phyloP scores from a whole-genome alignment of 1,284 basidiomycete species.

The Fistulinella cinereoalba region DNA sequence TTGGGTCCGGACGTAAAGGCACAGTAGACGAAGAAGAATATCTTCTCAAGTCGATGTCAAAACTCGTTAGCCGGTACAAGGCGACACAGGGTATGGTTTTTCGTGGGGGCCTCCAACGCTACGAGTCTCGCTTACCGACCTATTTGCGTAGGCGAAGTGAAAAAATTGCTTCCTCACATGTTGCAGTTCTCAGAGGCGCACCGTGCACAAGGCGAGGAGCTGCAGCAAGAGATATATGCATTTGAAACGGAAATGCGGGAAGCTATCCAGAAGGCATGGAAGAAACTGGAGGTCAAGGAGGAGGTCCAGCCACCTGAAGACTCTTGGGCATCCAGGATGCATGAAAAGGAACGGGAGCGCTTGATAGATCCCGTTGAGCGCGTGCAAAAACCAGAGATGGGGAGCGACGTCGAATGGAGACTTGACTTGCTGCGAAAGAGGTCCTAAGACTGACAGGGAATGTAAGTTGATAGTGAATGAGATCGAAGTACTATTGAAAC shows the following conservation, averaged over 20 bases:
- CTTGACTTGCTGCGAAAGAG: conserved; percentile 42
- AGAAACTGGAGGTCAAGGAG: conserved; percentile 34
- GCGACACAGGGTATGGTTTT: conserved; percentile 49
- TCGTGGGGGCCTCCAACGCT: neutral
- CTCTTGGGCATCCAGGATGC: conserved; percentile 61
- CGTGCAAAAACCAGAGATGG: conserved; percentile 56
- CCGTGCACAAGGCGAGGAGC: conserved; percentile 48
- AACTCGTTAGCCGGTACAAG: conserved; percentile 63
- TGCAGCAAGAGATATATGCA: conserved; percentile 52
- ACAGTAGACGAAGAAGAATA: conserved; percentile 98
- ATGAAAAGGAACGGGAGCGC: conserved; percentile 51
- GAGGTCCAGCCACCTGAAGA: conserved; percentile 34
- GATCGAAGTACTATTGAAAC: no score
- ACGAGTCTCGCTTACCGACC: neutral
- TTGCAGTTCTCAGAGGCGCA: conserved; percentile 62
- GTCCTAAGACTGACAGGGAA: neutral
- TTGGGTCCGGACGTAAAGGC: conserved; percentile 88
- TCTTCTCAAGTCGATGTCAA: conserved; percentile 78
- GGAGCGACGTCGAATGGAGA: conserved; percentile 46
- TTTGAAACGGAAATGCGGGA: conserved; percentile 52
- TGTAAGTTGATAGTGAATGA: no score
- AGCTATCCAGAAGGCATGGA: conserved; percentile 64
- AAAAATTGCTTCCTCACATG: conserved; percentile 64
- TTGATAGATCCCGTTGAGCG: conserved; percentile 54
- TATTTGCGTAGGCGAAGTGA: conserved; percentile 58